Evolutionary conservation across 148 eudicot genomes (phyloP), one percentile per base, ranked within the genome.

Genomic region (Heliamphora exappendiculata): DNA sequence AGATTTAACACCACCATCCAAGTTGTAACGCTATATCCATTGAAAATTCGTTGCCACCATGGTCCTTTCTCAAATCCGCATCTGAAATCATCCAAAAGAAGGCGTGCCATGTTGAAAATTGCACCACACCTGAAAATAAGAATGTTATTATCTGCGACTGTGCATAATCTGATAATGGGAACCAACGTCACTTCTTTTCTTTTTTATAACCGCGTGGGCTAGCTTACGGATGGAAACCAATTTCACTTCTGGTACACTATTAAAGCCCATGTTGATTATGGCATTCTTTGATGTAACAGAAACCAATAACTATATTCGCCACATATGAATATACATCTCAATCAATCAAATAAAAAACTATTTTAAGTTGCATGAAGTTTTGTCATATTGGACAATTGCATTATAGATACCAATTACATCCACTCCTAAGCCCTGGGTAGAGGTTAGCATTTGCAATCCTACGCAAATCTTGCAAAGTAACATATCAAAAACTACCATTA

Each of bases 1-100:
- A 95, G 84, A 86, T 95, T 95, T 34, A 93, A 82, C 79, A 95
- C 99, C 76, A 93, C 99, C 83, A 95, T 59, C 97, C 99, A 95
- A 50, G 99, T 95, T 79, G 91, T 82, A 59, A 87, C 70, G 58
- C 82, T 86, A 83, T 95, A 93, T 31, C 99, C 99, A 86, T 89
- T 86, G 72, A 91, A 89, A 82, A 95, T 85, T 47, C 94, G 96
- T 72, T 89, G 88, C 96, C 96, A 95, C 96, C 91, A 95, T n/a
- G 94, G 86, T 70, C 98, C 97, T 64, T 83, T 86, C 85, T 95
- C 96, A 81, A 89, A 92, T 69, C 90, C 94, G 79, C 81, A 85
- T 83, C 88, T 90, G 75, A 94, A 89, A 87, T 94, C 98, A 82
- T 94, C 97, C 63, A 83, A 51, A 24, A 89, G 71, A 64, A 94